Evolutionary conservation across 179 eudicot species (phyloP), one percentile per base, ranked within the genome.

Genomic region (Spergularia azorica): DNA sequence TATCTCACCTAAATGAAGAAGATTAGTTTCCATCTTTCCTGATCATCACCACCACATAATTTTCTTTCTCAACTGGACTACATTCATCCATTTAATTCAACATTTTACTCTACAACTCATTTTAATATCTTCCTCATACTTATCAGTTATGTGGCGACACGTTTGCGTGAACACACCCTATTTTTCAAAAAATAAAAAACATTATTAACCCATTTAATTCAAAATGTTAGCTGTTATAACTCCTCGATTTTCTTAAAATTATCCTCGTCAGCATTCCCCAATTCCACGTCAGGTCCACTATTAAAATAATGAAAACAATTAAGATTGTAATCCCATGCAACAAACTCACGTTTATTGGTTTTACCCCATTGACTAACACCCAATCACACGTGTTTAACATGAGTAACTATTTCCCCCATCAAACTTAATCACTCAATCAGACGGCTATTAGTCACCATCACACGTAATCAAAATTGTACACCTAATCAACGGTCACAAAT

Each of bases 81-180:
- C n/a, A 54, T 70, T 14, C 73, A 70, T 11, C 9, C 61, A 11
- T 3, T 70, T 54, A 48, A 50, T 20, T 36, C 38, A 16, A 70
- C 36, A 16, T n/a, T n/a, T 39, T 18, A 57, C 75, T 57, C 75
- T 36, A 70, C 62, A 38, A 17, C 52, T 13, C 17, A 54, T 39
- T 46, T 43, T 72, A 64, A 4, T 56, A n/a, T 11, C 12, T 6
- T 73, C 9, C 11, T 73, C 52, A 17, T 39, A 73, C 68, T 72
- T 54, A 76, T 67, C 68, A 18, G n/a, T 67, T 76, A 84, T 84
- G 87, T 84, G 87, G 85, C 87, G 83, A 84, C 87, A 84, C 85
- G 87, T 84, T 79, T 51, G 81, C 83, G 83, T 82, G 32, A 76
- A 71, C 75, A 46, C 9, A 46, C 50, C 50, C 50, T 46, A 48